Evolutionary conservation across 305 asterid genomes (phyloP).

Genomic region (Nicotiana rustica): DNA sequence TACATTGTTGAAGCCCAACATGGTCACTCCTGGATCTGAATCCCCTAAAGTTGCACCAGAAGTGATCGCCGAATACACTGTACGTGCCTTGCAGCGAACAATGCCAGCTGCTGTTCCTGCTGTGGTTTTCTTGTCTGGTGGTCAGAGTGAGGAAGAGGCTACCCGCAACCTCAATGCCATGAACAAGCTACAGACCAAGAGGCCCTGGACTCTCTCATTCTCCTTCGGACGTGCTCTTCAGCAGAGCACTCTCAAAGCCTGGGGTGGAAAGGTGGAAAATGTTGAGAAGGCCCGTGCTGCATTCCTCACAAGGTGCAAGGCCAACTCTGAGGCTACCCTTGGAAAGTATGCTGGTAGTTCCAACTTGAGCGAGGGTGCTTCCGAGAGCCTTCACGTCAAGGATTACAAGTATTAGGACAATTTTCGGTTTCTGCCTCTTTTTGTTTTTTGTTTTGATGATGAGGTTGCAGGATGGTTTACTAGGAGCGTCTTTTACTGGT

Average conservation of each 20-base stretch:
- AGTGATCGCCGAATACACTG: conserved; percentile 64
- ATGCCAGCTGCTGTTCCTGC: conserved; percentile 90
- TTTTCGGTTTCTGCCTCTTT: conserved; percentile 18
- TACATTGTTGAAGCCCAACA: conserved; percentile 69
- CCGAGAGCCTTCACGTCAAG: conserved; percentile 63
- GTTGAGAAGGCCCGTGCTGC: conserved; percentile 56
- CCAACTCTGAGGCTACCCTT: conserved; percentile 63
- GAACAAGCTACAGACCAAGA: conserved; percentile 69
- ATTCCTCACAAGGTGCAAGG: conserved; percentile 58
- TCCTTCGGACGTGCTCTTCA: conserved; percentile 91
- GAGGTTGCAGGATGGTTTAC: conserved; percentile 33
- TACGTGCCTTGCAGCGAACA: conserved; percentile 77
- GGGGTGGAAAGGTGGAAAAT: conserved; percentile 81
- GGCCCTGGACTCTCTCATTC: conserved; percentile 80
- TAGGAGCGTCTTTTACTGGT: conserved; percentile 9
- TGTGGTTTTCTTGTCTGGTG: conserved; percentile 76
- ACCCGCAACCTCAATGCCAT: conserved; percentile 70
- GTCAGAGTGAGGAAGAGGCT: conserved; percentile 78
- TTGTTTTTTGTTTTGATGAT: conserved; percentile 15
- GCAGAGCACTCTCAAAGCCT: conserved; percentile 85
- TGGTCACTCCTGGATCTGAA: conserved; percentile 74
- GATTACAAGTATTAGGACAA: conserved; percentile 52
- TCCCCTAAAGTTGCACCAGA: conserved; percentile 63
- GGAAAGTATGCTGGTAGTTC: conserved; percentile 54
- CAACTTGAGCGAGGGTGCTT: conserved; percentile 53